Evolutionary conservation across 345 rosid genomes (phyloP), one percentile per base, ranked within the genome.

Genomic region (Eucalyptus lansdowneana): DNA sequence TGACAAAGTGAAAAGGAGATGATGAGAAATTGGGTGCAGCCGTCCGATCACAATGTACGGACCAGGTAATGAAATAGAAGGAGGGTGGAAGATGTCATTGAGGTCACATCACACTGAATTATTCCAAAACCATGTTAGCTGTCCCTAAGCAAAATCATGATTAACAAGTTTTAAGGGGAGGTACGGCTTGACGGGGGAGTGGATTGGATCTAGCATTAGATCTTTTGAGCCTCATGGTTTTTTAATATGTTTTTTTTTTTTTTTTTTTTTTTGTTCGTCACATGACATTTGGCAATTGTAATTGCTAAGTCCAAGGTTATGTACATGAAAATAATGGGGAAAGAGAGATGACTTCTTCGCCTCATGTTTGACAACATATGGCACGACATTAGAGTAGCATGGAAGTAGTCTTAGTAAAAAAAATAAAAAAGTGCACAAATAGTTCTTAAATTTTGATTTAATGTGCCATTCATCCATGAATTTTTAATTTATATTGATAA

Each of bases 371-470:
- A 76, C 83, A 40, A 21, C 47, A 76, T 72, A 37, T 72, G 83
- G 83, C 83, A 19, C 45, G 27, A 21, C 45, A 5, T 37, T 10
- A 72, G 14, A 69, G 14, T 1, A 72, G 14, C 22, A 12, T 72
- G 81, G 14, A 72, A 72, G 25, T 72, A 72, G 45, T 37, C 45
- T 72, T 37, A 19, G 45, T 37, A 37, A 10, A 21, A 19, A 11
- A 16, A 6, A 16, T n/a, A 31, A 17, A 17, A 37, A 53, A 53
- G 7, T 0, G 13, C 45, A 72, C 2, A 16, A 17, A 69, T 8
- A 9, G 1, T 69, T 17, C 7, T 3, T 69, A 9, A 69, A 69
- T 0, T 69, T 69, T 31, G 4, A 5, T 9, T 5, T 0, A 31
- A 16, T 8, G 5, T 31, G 5, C 2, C 3, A 69, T 31, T 31